Percentiles rank a stretch among this genome's conserved stretches.
phyloP scores from a whole-genome alignment of 768 basidiomycete species.

The Tylopilus vinaceipallidus region DNA sequence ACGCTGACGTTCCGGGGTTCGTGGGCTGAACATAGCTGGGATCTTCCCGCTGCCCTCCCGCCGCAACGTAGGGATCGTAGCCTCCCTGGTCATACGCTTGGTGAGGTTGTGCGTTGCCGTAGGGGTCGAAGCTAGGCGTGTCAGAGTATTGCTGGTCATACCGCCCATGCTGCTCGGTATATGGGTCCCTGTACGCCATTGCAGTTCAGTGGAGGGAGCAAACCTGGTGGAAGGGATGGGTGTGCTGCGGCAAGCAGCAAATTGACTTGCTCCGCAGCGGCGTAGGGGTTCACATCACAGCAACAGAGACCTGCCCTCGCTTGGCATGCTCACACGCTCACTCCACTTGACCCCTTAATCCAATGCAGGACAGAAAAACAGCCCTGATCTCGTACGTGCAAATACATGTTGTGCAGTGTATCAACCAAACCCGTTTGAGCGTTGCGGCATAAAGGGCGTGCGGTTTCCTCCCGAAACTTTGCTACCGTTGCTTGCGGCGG shows the following conservation, averaged over 20 bases:
- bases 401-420: background rate
- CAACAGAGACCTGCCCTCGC: background rate
- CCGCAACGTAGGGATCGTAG: conserved; percentile 26
- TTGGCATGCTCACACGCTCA: conserved; percentile 11
- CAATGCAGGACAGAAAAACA: background rate
- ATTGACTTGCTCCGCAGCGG: conserved; percentile 5
- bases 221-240: background rate
- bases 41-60: conserved; percentile 39
- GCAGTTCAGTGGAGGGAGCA: background rate
- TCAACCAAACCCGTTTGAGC: conserved; percentile 33
- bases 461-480: conserved; percentile 43
- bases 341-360: background rate
- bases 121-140: conserved; percentile 44
- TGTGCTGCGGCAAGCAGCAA: conserved; percentile 21
- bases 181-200: conserved; percentile 58
- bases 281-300: conserved; percentile 5
- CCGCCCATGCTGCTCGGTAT: conserved; percentile 36
- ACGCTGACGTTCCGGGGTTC: conserved; percentile 12
- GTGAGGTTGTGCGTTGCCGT: conserved; percentile 42
- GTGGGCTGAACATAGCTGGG: conserved; percentile 21
- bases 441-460: conserved; percentile 49
- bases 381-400: background rate
- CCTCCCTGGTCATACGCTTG: conserved; percentile 53
- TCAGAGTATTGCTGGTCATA: conserved; percentile 35
- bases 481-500: background rate